These are phyloP conservation scores for Plasmodium gonderi DNA, from an alignment of 169 alveolate species.

Conservation along the genomic window DNA sequence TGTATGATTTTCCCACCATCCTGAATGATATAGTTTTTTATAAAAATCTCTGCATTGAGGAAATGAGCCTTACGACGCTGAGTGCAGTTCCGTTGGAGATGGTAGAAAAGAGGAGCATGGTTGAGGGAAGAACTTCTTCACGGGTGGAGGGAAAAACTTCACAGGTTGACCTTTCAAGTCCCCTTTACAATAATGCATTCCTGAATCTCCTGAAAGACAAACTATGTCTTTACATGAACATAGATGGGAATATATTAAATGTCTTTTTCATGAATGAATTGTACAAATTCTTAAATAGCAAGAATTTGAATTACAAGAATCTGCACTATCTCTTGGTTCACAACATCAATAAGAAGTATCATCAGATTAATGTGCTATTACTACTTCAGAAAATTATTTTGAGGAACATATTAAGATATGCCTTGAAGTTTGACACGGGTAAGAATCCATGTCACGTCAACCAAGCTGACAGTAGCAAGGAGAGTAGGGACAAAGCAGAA, in stretches of 20 bases:
- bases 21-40: constrained; percentile 7
- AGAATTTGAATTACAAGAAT: constrained; percentile 8
- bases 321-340: not conserved
- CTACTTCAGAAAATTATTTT: constrained; percentile 19
- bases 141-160: not conserved
- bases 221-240: constrained; percentile 21
- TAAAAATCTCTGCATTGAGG: not conserved
- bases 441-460: too few species aligned
- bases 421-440: not conserved
- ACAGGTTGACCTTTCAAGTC: not conserved
- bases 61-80: not conserved
- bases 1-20: constrained; percentile 5
- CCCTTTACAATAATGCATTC: constrained; percentile 5
- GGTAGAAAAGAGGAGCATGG: not conserved
- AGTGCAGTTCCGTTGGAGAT: not conserved
- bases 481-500: not conserved
- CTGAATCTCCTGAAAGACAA: constrained; percentile 15
- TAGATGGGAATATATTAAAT: constrained; percentile 25
- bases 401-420: constrained; percentile 10
- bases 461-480: not conserved
- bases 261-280: constrained; percentile 19
- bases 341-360: not conserved
- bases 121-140: not conserved
- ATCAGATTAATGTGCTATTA: constrained; percentile 10
- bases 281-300: constrained; percentile 18